Base-by-base conservation (phyloP, 495 filamentous ascomycete genomes). In the Podospora pseudocomata region DNA sequence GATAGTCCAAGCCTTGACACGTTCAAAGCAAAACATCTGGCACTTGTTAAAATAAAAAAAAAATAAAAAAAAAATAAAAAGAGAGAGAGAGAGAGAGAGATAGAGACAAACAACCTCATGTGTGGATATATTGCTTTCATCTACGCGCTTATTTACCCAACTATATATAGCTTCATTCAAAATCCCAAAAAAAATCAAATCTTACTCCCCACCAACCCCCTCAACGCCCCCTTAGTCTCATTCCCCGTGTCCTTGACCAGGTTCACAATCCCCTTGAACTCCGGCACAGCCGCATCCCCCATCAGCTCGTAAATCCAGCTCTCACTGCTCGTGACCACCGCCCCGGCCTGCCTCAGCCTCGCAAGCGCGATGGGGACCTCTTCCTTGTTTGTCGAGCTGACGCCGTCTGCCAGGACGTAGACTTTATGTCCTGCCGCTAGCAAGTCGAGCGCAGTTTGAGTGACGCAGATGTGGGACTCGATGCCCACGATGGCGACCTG, bases 391-490 rank as follows among this genome's bases (percentile, higher is more conserved):
- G 91, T 90, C 78, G 89, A 93, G 70, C 89, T 92, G 27, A 97
- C 93, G 39, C 88, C 95, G 79, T 99, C 95, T n/a, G 93, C 92
- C 7, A 97, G 78, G 4, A 98, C 80, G 73, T 96, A 97, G 7
- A 98, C 94, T 58, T 85, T 80, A 77, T 97, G 91, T 0, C 92
- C 92, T 1, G 85, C 84, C 59, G 76, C 79, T 4, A 96, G 76
- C 27, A 96, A 75, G 79, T 97, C 95, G 2, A 98, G 83, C 32
- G 91, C 87, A 26, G 94, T 97, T 82, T 97, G 94, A 68, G 91
- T 92, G 3, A 99, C 88, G 80, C 95, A 99, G 74, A 99, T 94
- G 77, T 99, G 95, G 27, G 86, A 85, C 79, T 99, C 95, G 73
- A 99, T 96, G 11, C 95, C 95, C 5, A 96, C 89, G 64, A 94